phyloP scores from a whole-genome alignment of 441 rosid species.

The Syzygium syzygioides region DNA sequence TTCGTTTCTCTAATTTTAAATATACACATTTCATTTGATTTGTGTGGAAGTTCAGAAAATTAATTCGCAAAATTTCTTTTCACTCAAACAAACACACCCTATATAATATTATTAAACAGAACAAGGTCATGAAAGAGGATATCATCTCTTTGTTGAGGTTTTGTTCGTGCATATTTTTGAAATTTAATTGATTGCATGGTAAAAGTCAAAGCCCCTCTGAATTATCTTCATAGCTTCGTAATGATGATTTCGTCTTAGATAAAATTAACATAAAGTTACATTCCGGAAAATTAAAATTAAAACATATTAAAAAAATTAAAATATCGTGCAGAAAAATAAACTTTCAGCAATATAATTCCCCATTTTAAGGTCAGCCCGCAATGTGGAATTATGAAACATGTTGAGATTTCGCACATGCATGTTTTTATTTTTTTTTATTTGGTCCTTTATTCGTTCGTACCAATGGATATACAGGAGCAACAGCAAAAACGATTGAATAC shows the following conservation, averaged over 20 bases:
- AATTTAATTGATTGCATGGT: too few species aligned
- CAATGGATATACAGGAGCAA: too few species aligned
- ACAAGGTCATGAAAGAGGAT: not conserved
- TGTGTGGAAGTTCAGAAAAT: not conserved
- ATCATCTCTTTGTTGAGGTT: not conserved
- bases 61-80: accelerated
- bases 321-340: not conserved
- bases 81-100: not conserved
- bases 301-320: not conserved
- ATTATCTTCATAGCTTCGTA: not conserved
- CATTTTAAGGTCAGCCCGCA: not conserved
- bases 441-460: too few species aligned
- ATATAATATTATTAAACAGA: not conserved
- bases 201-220: not conserved
- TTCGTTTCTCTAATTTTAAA: not conserved
- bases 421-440: too few species aligned
- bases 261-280: not conserved
- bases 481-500: too few species aligned
- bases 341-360: not conserved
- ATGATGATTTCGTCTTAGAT: not conserved
- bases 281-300: not conserved
- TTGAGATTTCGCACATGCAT: too few species aligned
- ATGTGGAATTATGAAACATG: too few species aligned
- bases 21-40: not conserved
- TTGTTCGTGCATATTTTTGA: not conserved